Evolutionary conservation across 768 basidiomycete genomes (phyloP).

Genomic region (Lactarius akahatsu): DNA sequence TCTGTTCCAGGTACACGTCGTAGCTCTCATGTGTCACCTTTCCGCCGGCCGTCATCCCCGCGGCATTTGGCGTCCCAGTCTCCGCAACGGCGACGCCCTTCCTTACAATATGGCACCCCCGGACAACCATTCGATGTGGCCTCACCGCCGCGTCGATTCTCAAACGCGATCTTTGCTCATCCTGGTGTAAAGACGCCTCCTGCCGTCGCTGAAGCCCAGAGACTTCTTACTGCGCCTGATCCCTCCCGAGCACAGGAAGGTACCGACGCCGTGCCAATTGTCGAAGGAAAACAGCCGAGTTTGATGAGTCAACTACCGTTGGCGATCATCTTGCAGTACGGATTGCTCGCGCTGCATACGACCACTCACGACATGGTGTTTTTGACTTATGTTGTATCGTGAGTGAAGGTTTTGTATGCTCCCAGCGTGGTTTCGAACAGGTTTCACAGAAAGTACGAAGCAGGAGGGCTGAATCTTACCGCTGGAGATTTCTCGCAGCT

Average conservation of each 20-base stretch:
- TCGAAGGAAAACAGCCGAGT: conserved; percentile 58
- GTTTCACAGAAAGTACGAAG: conserved; percentile 61
- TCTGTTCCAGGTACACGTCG: conserved; percentile 24
- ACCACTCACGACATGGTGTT: conserved; percentile 91
- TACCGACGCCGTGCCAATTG: conserved; percentile 40
- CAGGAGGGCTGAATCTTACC: conserved; percentile 88
- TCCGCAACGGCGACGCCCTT: neutral
- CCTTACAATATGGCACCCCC: conserved; percentile 27
- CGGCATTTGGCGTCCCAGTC: conserved; percentile 18
- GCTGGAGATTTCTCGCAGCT: conserved; percentile 92
- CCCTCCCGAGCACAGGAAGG: conserved; percentile 42
- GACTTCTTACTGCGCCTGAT: conserved; percentile 41
- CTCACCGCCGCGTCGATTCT: conserved; percentile 51
- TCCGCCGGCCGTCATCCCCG: conserved; percentile 29
- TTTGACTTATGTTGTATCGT: conserved; percentile 89
- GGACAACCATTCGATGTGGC: conserved; percentile 36
- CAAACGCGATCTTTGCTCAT: conserved; percentile 72
- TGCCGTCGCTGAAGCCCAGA: conserved; percentile 72
- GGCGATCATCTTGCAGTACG: conserved; percentile 87
- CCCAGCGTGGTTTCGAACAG: conserved; percentile 11
- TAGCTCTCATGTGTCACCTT: conserved; percentile 11
- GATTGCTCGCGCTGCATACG: conserved; percentile 81
- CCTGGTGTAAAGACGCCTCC: conserved; percentile 77
- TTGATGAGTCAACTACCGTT: conserved; percentile 75
- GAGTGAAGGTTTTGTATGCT: conserved; percentile 36